These are phyloP conservation scores for Trichoderma parareesei DNA, from an alignment of 495 filamentous ascomycete species.

Conservation along the genomic window DNA sequence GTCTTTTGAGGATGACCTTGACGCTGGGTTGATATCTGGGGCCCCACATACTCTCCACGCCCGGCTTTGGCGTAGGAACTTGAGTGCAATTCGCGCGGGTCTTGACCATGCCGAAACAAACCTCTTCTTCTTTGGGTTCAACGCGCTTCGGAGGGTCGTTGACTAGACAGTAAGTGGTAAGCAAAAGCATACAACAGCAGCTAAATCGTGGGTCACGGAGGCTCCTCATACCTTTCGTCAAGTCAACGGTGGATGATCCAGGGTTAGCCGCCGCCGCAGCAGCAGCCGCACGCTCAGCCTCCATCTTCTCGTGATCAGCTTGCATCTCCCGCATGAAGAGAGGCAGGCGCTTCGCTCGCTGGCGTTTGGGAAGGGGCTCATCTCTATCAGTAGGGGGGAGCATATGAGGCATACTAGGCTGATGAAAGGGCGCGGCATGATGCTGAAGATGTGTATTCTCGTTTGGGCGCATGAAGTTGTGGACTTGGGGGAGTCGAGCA, in stretches of 20 bases:
- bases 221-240: slow-evolving; percentile 45
- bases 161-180: slow-evolving; percentile 22
- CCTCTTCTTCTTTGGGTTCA: slow-evolving; percentile 42
- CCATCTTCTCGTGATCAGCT: neutral
- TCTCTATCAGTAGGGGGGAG: neutral
- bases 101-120: slow-evolving; percentile 80
- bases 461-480: too few relatives aligned
- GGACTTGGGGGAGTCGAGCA: too few relatives aligned
- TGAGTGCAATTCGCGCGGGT: slow-evolving; percentile 57
- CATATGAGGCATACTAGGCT: neutral
- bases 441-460: too few relatives aligned
- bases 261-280: neutral
- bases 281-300: neutral
- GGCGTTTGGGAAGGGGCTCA: neutral
- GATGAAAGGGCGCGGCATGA: too few relatives aligned
- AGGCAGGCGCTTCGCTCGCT: neutral
- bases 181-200: neutral
- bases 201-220: slow-evolving; percentile 11
- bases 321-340: neutral
- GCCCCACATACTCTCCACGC: slow-evolving; percentile 42
- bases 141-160: slow-evolving; percentile 32
- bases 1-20: slow-evolving; percentile 56
- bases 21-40: slow-evolving; percentile 59
- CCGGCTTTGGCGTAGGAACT: slow-evolving; percentile 57
- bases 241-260: slow-evolving; percentile 47